Base-by-base conservation (phyloP, 306 rosid species). In the Sechiopsis laciniata region DNA sequence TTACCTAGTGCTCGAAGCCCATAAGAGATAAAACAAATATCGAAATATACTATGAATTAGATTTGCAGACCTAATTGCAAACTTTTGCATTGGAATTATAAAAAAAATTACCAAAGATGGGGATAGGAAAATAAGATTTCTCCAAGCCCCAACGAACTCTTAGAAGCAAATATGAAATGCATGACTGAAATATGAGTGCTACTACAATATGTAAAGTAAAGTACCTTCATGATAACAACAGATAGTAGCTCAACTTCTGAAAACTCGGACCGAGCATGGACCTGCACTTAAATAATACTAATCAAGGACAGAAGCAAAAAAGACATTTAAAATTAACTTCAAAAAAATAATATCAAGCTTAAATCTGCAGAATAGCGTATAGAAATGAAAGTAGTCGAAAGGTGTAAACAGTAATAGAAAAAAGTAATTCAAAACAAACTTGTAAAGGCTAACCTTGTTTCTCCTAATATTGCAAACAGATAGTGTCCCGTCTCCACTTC, bases 401-500 rank as follows among this genome's bases (percentile, higher is more conserved):
- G 54, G 17, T 56, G 74, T 65, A 6, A 32, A 65, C 71, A 37
- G 29, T 40, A 40, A 15, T 17, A 26, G 20, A 16, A 17, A 52
- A 52, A 71, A 53, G 12, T 21, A 51, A 11, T 37, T 55, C 17
- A 74, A 65, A 11, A 81, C 4, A 22, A 51, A 58, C 73, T 71
- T 15, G 35, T 16, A 40, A 40, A 61, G 52, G 35, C 91, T 82
- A 80, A 90, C 98, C 83, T 80, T 88, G 75, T 90, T 90, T 80
- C 87, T 82, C 51, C 97, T 84, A 75, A 93, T 91, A 86, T 87
- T 90, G 88, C 88, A 90, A 72, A 93, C 97, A 81, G 98, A 90
- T 40, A 93, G 87, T 72, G 98, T 87, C 74, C 96, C 98, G 59
- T 90, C 98, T 73, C 96, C 96, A 88, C 97, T 93, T 53, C 9